These are phyloP conservation scores for Solanum appendiculatum DNA, from an alignment of 257 asterid species.

Conservation along the genomic window DNA sequence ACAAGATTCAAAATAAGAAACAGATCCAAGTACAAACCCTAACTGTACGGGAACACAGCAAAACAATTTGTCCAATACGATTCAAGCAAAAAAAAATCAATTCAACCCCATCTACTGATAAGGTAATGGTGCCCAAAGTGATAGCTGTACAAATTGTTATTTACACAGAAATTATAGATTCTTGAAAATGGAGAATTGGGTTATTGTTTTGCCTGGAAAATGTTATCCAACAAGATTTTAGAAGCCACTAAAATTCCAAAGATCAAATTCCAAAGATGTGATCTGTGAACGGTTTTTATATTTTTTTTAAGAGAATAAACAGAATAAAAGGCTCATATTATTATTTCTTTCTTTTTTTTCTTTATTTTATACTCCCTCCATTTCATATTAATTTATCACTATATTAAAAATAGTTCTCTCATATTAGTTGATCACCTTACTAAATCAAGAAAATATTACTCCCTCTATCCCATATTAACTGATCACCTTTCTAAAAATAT, in stretches of 20 bases:
- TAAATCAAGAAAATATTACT: too few relatives aligned
- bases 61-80: not conserved
- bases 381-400: too few relatives aligned
- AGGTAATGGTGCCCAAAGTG: not conserved
- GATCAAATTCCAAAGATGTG: not conserved
- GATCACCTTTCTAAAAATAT: too few relatives aligned
- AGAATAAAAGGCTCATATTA: not conserved
- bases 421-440: too few relatives aligned
- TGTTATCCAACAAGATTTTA: not conserved
- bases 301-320: not conserved
- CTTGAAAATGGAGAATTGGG: not conserved
- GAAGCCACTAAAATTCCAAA: conserved; percentile 6
- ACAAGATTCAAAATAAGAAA: not conserved
- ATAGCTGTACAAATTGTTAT: not conserved
- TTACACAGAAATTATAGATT: not conserved
- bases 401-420: too few relatives aligned
- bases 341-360: not conserved
- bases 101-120: not conserved
- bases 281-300: not conserved
- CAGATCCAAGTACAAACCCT: not conserved
- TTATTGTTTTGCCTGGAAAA: conserved; percentile 1
- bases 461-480: too few relatives aligned
- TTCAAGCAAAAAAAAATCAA: not conserved
- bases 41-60: not conserved
- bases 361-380: not conserved